Conservation (phyloP, 2,329 filamentous ascomycete genomes). For the Cordyceps javanica region DNA sequence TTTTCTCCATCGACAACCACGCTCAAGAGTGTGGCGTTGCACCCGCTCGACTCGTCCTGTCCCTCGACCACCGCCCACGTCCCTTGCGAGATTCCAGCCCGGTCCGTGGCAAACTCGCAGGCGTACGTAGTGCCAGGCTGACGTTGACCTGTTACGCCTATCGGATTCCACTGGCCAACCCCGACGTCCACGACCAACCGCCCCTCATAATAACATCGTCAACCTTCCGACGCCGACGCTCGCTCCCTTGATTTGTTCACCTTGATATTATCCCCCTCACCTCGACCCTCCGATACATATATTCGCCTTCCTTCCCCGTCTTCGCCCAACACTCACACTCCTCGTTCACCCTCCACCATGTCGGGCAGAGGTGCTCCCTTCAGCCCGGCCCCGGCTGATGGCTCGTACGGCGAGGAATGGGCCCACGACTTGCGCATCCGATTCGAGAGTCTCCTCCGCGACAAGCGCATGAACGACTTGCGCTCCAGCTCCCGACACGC, state of each 20-base stretch:
- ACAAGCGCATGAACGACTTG: slow-evolving; percentile 80
- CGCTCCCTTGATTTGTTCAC: slow-evolving; percentile 4
- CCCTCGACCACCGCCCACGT: not conserved
- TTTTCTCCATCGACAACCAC: not conserved
- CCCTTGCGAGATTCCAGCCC: slow-evolving; percentile 13
- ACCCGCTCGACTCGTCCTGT: slow-evolving; percentile 1
- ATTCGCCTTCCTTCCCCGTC: not conserved
- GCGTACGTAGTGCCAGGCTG: slow-evolving; percentile 16
- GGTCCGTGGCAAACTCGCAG: slow-evolving; percentile 16
- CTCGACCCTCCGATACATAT: not conserved
- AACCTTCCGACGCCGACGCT: not conserved
- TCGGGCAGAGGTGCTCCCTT: slow-evolving; percentile 31
- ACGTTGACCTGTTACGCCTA: slow-evolving; percentile 11
- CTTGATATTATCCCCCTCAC: slow-evolving; percentile 7
- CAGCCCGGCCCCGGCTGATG: slow-evolving; percentile 24
- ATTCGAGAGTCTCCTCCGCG: slow-evolving; percentile 82
- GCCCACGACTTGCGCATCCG: slow-evolving; percentile 73
- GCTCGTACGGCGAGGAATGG: slow-evolving; percentile 62
- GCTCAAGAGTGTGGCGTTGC: not conserved
- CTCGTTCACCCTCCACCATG: slow-evolving; percentile 25
- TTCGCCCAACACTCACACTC: not conserved
- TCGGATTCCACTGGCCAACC: slow-evolving; percentile 7
- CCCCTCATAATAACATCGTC: slow-evolving; percentile 2
- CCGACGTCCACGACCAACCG: slow-evolving; percentile 9
- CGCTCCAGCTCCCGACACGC: slow-evolving; percentile 46